Evolutionary conservation across 495 filamentous ascomycete genomes (phyloP).

Genomic region (Chaetomium cochliodes): DNA sequence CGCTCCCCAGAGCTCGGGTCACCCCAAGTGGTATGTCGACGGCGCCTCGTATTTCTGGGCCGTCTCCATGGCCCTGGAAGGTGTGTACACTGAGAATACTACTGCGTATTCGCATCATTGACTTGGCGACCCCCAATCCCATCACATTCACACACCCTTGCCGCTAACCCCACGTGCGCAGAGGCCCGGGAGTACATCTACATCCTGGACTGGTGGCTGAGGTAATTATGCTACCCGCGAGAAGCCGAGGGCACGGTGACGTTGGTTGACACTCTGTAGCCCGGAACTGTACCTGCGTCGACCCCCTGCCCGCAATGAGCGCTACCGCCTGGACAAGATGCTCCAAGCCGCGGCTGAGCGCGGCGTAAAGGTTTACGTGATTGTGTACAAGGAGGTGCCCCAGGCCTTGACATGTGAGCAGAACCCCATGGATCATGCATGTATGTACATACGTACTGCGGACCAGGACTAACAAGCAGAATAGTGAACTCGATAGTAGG

Average conservation of each 20-base stretch:
- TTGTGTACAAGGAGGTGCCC: constrained; percentile 94
- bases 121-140: neutral
- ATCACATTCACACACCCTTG: neutral
- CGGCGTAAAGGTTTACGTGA: constrained; percentile 83
- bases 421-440: neutral
- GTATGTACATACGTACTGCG: too few relatives aligned
- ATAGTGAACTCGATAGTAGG: constrained; percentile 63
- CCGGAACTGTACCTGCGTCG: constrained; percentile 87
- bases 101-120: neutral
- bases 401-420: constrained; percentile 81
- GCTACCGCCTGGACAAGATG: constrained; percentile 88
- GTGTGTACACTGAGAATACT: constrained; percentile 25
- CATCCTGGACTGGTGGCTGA: constrained; percentile 96
- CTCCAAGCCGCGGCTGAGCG: constrained; percentile 81
- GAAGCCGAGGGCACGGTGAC: constrained; percentile 4
- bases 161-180: constrained; percentile 30
- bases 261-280: constrained; percentile 30
- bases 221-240: constrained; percentile 21
- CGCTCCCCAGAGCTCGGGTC: constrained; percentile 81
- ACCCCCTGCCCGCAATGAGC: constrained; percentile 75
- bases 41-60: constrained; percentile 91
- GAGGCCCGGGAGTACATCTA: constrained; percentile 80
- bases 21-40: constrained; percentile 94
- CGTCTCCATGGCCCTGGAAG: constrained; percentile 77
- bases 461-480: constrained; percentile 8